Conservation (phyloP, 805 yeast genomes). For the Lachancea meyersii region DNA sequence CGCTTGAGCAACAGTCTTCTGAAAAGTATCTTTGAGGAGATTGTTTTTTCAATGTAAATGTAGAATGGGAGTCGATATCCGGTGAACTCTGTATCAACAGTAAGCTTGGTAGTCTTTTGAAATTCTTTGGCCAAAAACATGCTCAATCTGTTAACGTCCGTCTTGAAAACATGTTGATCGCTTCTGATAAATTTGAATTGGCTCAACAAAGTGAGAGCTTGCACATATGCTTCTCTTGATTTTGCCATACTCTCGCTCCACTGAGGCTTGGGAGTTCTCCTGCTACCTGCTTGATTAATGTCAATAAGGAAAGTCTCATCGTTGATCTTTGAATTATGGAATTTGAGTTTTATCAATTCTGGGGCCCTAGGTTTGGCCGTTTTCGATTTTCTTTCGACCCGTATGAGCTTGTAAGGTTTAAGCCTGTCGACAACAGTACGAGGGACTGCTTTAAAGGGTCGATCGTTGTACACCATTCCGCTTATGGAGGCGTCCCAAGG, state of each 20-base stretch:
- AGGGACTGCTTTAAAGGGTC: conserved; percentile 34
- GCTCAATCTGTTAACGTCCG: conserved; percentile 19
- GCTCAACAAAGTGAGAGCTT: conserved; percentile 15
- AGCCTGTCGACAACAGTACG: conserved; percentile 32
- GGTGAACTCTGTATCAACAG: conserved; percentile 19
- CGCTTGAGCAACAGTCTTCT: conserved; percentile 18
- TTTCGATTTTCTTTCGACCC: conserved; percentile 76
- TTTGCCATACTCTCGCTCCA: conserved; percentile 4
- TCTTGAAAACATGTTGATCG: conserved; percentile 21
- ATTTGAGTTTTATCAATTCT: conserved; percentile 41
- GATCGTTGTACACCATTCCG: conserved; percentile 33
- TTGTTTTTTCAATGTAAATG: conserved; percentile 23
- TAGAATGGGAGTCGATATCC: conserved; percentile 20
- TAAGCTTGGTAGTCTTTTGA: conserved; percentile 19
- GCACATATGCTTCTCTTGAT: conserved; percentile 14
- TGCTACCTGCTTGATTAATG: conserved; percentile 10
- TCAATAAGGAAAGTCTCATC: conserved; percentile 28
- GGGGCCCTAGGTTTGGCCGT: conserved; percentile 63
- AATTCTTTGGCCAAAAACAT: conserved; percentile 22
- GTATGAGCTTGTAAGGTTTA: conserved; percentile 40
- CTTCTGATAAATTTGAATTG: conserved; percentile 26
- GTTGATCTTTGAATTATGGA: conserved; percentile 30
- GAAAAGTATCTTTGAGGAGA: conserved; percentile 15
- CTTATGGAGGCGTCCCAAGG: conserved; percentile 39
- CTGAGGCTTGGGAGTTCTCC: background rate